A percentile compares a stretch with the other conserved stretches of the same genome.
Evolutionary conservation across 495 filamentous ascomycete species (phyloP).

Genomic region (Bacidia rubella): DNA sequence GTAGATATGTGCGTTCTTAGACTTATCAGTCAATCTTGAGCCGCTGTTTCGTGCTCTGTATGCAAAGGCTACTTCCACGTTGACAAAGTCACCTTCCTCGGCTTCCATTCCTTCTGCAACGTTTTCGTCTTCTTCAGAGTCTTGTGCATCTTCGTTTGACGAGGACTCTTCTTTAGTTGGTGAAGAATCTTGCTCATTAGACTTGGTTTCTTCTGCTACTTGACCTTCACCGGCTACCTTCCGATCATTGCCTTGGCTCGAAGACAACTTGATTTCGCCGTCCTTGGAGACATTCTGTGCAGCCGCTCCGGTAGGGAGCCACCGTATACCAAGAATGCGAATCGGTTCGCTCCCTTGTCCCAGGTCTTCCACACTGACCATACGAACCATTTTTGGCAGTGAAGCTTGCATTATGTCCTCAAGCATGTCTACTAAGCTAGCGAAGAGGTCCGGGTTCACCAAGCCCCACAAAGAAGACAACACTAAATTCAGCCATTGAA

Average conservation of each 20-base stretch:
- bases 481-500: slow-evolving; percentile 52
- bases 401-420: slow-evolving; percentile 64
- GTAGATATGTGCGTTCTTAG: slow-evolving; percentile 56
- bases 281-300: slow-evolving; percentile 40
- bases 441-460: slow-evolving; percentile 57
- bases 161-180: not conserved
- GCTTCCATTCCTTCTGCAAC: slow-evolving; percentile 55
- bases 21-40: slow-evolving; percentile 42
- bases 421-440: slow-evolving; percentile 46
- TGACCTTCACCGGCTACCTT: slow-evolving; percentile 32
- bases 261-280: slow-evolving; percentile 32
- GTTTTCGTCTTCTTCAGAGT: slow-evolving; percentile 30
- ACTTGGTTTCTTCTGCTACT: slow-evolving; percentile 12
- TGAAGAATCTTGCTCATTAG: not conserved
- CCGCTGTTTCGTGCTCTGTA: slow-evolving; percentile 46
- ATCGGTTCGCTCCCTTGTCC: slow-evolving; percentile 55
- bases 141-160: slow-evolving; percentile 14
- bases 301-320: slow-evolving; percentile 53
- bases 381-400: slow-evolving; percentile 46
- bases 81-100: slow-evolving; percentile 60
- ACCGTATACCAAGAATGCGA: slow-evolving; percentile 48
- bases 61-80: slow-evolving; percentile 55
- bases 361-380: slow-evolving; percentile 57
- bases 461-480: slow-evolving; percentile 52
- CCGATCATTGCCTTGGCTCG: slow-evolving; percentile 33